Base-by-base conservation (phyloP, 768 basidiomycete species). In the Mycena maculata region DNA sequence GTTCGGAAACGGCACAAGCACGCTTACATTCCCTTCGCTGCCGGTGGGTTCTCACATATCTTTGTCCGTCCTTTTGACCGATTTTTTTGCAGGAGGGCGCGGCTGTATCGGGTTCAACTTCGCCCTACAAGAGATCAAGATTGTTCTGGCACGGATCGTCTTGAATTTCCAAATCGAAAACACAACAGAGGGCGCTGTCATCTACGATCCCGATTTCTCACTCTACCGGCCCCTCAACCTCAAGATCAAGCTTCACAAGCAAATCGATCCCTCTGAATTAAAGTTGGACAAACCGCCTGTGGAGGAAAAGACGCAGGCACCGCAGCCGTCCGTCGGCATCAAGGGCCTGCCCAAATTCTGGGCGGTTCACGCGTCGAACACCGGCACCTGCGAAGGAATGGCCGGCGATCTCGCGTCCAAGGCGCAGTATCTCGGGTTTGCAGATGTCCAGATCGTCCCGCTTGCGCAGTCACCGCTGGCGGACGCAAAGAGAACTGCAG, bases 21-120 rank as follows among this genome's bases (percentile, higher is more conserved):
- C 25, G 68, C 68, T 0, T 69, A 64, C 45, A 39, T 69, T 38
- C 68, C 68, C n/a, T 69, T 69, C 28, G 68, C 68, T 13, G 45
- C 68, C 5, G 68, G 64, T 60, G 31, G 1, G 63, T 65, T 7
- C 1, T n/a, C 12, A 4, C 23, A 4, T n/a, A 20, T 15, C 15
- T 42, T n/a, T 3, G 12, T 8, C n/a, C 16, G 12, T 8, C 5
- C 11, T 49, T 18, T 8, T 25, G 4, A 50, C 22, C 1, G 4
- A 27, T 0, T 7, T 41, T 39, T 48, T 2, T 23, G 27, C 42
- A 65, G 64, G 68, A 3, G 68, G 22, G 12, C 68, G 68, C 2
- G 68, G 63, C 31, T 69, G 68, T n/a, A 69, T 69, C 45, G 68
- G 68, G 1, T 69, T 69, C 48, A 56, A 60, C 38, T 69, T 69